Percentiles rank a stretch among this genome's conserved stretches.
phyloP scores from a whole-genome alignment of 768 basidiomycete species.

The Mycena olivaceomarginata region DNA sequence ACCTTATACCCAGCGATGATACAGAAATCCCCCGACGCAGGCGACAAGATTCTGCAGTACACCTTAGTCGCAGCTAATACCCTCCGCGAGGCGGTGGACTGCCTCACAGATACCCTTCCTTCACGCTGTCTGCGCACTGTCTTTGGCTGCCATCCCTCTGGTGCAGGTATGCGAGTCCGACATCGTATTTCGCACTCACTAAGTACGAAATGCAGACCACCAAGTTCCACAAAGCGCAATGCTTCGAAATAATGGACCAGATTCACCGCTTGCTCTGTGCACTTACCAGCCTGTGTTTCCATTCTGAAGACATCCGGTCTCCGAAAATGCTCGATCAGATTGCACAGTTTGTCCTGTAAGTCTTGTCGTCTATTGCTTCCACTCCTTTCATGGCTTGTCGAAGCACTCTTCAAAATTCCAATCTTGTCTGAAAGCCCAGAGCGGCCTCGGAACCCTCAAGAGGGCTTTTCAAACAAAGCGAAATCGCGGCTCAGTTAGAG shows the following conservation, averaged over 20 bases:
- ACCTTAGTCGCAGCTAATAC: not conserved
- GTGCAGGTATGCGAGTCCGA: not conserved
- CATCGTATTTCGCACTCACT: not conserved
- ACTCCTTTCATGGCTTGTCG: not conserved
- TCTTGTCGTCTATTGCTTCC: not conserved
- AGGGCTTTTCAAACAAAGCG: conserved; percentile 24
- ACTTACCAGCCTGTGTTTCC: not conserved
- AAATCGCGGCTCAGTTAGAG: conserved; percentile 14
- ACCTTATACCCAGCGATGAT: too few relatives aligned
- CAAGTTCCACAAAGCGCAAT: conserved; percentile 13
- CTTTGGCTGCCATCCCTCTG: not conserved
- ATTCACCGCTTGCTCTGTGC: conserved; percentile 15
- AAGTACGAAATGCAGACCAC: not conserved
- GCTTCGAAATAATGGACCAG: conserved; percentile 3
- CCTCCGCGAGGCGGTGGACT: not conserved
- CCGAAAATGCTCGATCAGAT: conserved; percentile 14
- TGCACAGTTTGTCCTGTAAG: conserved; percentile 5
- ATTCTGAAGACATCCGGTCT: not conserved
- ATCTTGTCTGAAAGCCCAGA: not conserved
- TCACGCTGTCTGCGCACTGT: not conserved
- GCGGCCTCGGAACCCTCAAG: conserved; percentile 15
- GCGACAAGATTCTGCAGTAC: not conserved
- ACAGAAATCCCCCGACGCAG: too few relatives aligned
- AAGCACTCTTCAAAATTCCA: conserved; percentile 14
- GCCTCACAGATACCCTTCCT: not conserved